Evolutionary conservation across 106 monocot genomes (phyloP), one percentile per base, ranked within the genome.

Genomic region (Apostasia shenzhenica): DNA sequence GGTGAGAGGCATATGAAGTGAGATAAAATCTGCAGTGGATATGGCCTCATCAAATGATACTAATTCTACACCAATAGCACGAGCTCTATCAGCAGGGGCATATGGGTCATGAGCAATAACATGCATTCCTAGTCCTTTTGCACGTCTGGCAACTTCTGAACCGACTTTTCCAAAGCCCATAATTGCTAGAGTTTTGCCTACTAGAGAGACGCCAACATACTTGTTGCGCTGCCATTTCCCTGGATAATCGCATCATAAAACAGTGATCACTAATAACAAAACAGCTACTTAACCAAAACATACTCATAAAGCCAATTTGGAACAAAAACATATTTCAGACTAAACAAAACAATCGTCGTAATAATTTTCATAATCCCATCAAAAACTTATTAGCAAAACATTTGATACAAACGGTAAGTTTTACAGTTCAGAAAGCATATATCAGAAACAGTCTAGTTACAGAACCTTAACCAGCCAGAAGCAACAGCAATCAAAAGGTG

Each of bases 161-260:
- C 94, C 94, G 53, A 94, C 94, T 68, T 94, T 94, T 43, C 94
- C 94, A 68, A 94, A 94, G 14, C 94, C 94, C 81, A 94, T 76
- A 44, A 94, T 80, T 44, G 94, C 86, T 57, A 94, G 61, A 12
- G 86, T 94, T 76, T 94, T 94, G 12, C 86, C 86, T 37, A 90
- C 89, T 41, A 94, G 74, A 68, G 94, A 90, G 13, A 94, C 94
- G 47, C 94, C 94, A 11, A 94, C 87, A 62, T 78, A 94, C 70
- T 90, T 90, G 76, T 82, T 90, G 3, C 94, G 73, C 52, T 82
- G 84, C 94, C 94, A 94, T 82, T 90, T 90, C 43, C 90, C 94
- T 90, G 78, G 40, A 54, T 59, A 54, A 63, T 14, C 62, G 10
- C n/a, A 61, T 13, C 13, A 44, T 4, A 48, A 43, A 12, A 51